Base-by-base conservation (phyloP, 768 basidiomycete species). In the Termitomyces eurrhizus region DNA sequence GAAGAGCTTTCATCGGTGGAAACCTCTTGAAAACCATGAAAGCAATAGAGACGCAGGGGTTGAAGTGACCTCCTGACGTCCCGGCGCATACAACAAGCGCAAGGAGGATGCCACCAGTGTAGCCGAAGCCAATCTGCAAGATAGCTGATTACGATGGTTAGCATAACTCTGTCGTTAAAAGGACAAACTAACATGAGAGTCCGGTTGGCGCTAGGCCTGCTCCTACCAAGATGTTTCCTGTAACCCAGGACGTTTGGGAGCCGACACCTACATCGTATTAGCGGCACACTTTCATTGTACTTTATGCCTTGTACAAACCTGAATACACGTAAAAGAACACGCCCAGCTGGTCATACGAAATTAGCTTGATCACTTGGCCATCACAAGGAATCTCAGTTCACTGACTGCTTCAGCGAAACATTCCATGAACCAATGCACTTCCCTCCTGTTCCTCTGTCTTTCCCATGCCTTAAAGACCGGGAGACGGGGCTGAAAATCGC, bases 41-140 rank as follows among this genome's bases (percentile, higher is more conserved):
- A 8, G 79, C 71, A 51, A 88, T 73, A 3, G 87, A 85, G 24
- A 89, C 77, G 52, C 81, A 79, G 2, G 90, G 91, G 57, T 78
- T 86, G 68, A 89, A 84, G 65, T 89, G 88, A 24, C 86, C 82
- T 12, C 83, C 84, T 13, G 85, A 87, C 0, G 85, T 79, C 18
- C 80, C 69, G 5, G 72, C 72, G 54, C 81, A 85, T 32, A 86
- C 70, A 9, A 71, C 69, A 55, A 89, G 67, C 0, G 87, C 88
- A 52, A 88, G 77, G 14, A 86, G 64, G 62, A 88, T 85, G 29
- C 87, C 87, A 39, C 80, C 71, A 4, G 79, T 77, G 70, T 88
- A 89, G 0, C 77, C 81, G 36, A 83, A 66, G 32, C 85, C 88
- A 21, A 88, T 73, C 39, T 85, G 85, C 5, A 83, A 69, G 7